These are phyloP conservation scores for Botrytis deweyae DNA, from an alignment of 2,329 filamentous ascomycete genomes.

Conservation along the genomic window DNA sequence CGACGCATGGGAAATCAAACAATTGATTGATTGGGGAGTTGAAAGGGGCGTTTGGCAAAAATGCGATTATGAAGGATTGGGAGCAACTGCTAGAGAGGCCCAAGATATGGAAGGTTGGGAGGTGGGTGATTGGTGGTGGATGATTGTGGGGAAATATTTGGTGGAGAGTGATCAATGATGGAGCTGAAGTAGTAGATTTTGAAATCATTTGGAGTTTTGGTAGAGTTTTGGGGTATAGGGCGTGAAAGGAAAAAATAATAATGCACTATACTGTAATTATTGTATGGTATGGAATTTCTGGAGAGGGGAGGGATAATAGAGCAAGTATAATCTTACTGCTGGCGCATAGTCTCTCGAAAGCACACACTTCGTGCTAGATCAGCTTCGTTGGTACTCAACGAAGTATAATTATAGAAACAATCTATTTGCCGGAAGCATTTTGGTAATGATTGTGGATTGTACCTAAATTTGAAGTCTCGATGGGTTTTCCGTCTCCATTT, in stretches of 20 bases:
- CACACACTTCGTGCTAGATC: slow-evolving; percentile 11
- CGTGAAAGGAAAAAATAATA: not conserved
- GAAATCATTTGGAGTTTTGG: not conserved
- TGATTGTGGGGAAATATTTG: slow-evolving; percentile 47
- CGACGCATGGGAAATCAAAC: slow-evolving; percentile 61
- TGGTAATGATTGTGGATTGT: not conserved
- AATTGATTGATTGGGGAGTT: slow-evolving; percentile 60
- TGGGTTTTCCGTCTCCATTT: not conserved
- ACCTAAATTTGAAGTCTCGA: not conserved
- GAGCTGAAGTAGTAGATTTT: not conserved
- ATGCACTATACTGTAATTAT: not conserved
- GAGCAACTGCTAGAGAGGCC: not conserved
- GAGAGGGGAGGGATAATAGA: not conserved
- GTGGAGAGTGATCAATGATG: slow-evolving; percentile 2
- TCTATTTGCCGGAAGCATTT: not conserved
- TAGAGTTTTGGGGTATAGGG: not conserved
- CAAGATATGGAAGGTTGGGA: slow-evolving; percentile 44
- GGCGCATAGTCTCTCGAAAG: not conserved
- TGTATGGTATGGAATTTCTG: not conserved
- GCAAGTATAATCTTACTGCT: not conserved
- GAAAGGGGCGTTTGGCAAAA: slow-evolving; percentile 42
- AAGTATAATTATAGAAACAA: not conserved
- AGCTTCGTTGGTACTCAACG: not conserved
- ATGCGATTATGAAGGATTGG: slow-evolving; percentile 12
- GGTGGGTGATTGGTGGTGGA: slow-evolving; percentile 67